Base-by-base conservation (phyloP, 345 rosid genomes). In the Eucalyptus rudis region DNA sequence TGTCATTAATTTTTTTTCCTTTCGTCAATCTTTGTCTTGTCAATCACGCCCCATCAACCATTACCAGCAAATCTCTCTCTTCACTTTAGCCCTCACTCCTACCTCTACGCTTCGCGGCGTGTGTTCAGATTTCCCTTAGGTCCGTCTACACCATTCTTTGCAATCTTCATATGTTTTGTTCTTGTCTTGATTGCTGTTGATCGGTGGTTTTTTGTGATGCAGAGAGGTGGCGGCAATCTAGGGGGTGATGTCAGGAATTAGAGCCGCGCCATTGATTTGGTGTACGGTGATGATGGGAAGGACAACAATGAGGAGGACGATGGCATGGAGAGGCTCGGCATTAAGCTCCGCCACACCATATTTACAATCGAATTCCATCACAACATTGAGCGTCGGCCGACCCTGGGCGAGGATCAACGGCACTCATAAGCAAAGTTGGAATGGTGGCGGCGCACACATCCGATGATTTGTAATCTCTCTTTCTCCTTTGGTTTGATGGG, bases 171-270 rank as follows among this genome's bases (percentile, higher is more conserved):
- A 17, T 17, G 56, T 52, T 52, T 52, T 7, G 56, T 52, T 7
- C 56, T 19, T 52, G 58, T 52, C 24, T 52, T 52, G 24, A 52
- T 52, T 52, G 58, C 24, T 52, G 58, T 52, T 52, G 58, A 52
- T 52, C 24, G 58, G 58, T 52, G 58, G 4, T 19, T 52, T 52
- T 52, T 52, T 19, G 25, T 52, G 58, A 52, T 52, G 58, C 58
- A 19, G 58, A 0, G 58, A 52, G 58, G 58, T 52, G 58, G 0
- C 4, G 58, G 58, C 0, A 0, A 19, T 52, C 58, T 19, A 52
- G 58, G 25, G 56, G 0, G 56, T 52, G 56, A 52, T 52, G 58
- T 52, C 1, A 52, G 58, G 58, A 52, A 52, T 7, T 52, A 19
- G 24, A 52, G 0, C 24, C 0, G 56, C 2, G 10, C 56, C 56